Conservation (phyloP, 306 rosid genomes). For the Pachyrhizus erosus region DNA sequence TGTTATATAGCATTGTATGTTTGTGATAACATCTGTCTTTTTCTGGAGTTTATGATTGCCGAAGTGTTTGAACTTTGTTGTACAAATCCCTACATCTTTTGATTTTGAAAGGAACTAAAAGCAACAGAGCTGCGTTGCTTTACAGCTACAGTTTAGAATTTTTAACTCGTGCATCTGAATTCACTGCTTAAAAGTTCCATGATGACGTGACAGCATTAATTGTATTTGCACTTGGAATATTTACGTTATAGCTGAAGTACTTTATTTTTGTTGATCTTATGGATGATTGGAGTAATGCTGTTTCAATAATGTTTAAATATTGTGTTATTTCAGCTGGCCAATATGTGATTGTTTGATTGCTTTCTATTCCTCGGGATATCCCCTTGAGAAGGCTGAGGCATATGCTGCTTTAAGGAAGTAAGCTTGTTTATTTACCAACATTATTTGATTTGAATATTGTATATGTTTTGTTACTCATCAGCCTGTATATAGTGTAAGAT, state of each 20-base stretch:
- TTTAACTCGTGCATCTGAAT: background rate
- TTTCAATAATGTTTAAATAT: conserved; percentile 35
- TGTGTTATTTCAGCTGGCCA: conserved; percentile 89
- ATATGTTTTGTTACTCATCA: conserved; percentile 31
- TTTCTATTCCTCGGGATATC: conserved; percentile 92
- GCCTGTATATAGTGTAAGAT: background rate
- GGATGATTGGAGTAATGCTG: background rate
- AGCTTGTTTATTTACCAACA: conserved; percentile 52
- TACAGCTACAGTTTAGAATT: conserved; percentile 32
- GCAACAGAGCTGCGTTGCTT: background rate
- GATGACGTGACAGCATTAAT: conserved; percentile 12
- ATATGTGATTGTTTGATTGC: conserved; percentile 96
- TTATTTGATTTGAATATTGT: conserved; percentile 34
- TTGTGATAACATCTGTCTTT: background rate
- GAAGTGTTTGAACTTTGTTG: conserved; percentile 16
- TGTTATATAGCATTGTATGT: background rate
- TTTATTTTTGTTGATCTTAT: conserved; percentile 29
- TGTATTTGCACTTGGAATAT: conserved; percentile 25
- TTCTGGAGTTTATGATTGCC: conserved; percentile 16
- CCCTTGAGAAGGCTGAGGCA: conserved; percentile 89
- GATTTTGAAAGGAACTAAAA: conserved; percentile 14
- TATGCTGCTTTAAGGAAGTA: conserved; percentile 95
- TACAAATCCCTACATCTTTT: background rate
- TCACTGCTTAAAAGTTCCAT: conserved; percentile 9
- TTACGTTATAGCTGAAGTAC: background rate